Base-by-base conservation (phyloP, 2,329 filamentous ascomycete species). In the Fusarium oxysporum region DNA sequence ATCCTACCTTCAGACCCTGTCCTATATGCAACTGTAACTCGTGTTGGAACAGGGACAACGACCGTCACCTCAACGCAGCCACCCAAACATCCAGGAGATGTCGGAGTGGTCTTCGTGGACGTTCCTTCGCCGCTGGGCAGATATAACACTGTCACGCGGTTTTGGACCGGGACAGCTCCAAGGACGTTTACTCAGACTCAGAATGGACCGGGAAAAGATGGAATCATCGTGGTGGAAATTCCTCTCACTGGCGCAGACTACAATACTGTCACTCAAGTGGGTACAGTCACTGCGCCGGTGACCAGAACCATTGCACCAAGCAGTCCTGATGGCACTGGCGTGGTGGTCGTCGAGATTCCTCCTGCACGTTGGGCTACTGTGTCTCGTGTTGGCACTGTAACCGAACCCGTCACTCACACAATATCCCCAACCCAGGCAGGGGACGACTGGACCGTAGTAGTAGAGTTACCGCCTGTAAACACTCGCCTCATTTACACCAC, bases 11-110 rank as follows among this genome's bases (percentile, higher is more conserved):
- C 63, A 0, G 19, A 43, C 1, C 30, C 55, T 2, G 10, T 28
- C 9, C 13, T 38, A 6, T 68, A 68, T 28, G 47, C 12, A 7
- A 68, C 65, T 6, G 8, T 68, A 3, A 68, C 54, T 19, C 65
- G 62, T 0, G 23, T 12, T 11, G 54, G 65, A 0, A 67, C 62
- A 1, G 65, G 62, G 4, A 53, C 62, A 0, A 12, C 4, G 3
- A 41, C 45, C 1, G 40, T 61, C 2, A 67, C 62, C 0, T 61
- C 21, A 2, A 68, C 65, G 0, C 62, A 68, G 19, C 30, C 30
- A 2, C 63, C 54, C 1, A 23, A 12, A 4, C 12, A 41, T 5
- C 30, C 54, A 4, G 62, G 63, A 1, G 35, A 67, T 0, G 13
- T 19, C 0, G 63, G 65, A 9, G 53, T 51, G 1, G 47, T 68